phyloP scores from a whole-genome alignment of 116 monocot species.

The Papilionanthe hybrid region DNA sequence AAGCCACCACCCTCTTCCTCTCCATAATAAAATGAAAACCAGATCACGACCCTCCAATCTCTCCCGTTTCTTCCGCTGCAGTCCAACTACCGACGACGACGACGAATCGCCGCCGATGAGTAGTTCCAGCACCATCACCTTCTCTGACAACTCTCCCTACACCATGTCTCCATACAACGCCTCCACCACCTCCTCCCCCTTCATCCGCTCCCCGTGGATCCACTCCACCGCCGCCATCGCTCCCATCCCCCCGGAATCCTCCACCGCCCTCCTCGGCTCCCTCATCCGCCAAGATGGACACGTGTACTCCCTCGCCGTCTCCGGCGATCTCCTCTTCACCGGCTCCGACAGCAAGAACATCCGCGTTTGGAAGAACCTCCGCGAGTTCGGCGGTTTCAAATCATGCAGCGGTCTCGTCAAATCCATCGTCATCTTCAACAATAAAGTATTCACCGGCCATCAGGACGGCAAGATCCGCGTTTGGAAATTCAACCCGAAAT shows the following conservation, averaged over 20 bases:
- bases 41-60: not conserved
- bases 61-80: slow-evolving; percentile 10
- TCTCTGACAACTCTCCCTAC: slow-evolving; percentile 6
- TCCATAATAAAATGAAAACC: not conserved
- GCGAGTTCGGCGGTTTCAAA: slow-evolving; percentile 29
- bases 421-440: slow-evolving; percentile 25
- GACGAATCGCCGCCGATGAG: not conserved
- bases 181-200: slow-evolving; percentile 15
- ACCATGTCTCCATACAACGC: slow-evolving; percentile 12
- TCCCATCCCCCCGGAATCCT: not conserved
- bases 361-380: slow-evolving; percentile 34
- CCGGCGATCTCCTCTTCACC: slow-evolving; percentile 30
- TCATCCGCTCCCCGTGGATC: slow-evolving; percentile 28
- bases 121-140: slow-evolving; percentile 6
- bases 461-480: slow-evolving; percentile 49
- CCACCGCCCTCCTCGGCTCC: slow-evolving; percentile 31
- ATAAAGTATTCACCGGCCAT: slow-evolving; percentile 44
- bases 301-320: slow-evolving; percentile 35
- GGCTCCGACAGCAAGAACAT: slow-evolving; percentile 46
- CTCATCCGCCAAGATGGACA: slow-evolving; percentile 33
- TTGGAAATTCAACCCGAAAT: slow-evolving; percentile 14
- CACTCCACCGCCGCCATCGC: slow-evolving; percentile 7
- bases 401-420: slow-evolving; percentile 42
- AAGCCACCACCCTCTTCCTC: not conserved
- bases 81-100: not conserved